These are phyloP conservation scores for Nepenthes mirabilis DNA, from an alignment of 148 eudicot genomes.

Conservation along the genomic window DNA sequence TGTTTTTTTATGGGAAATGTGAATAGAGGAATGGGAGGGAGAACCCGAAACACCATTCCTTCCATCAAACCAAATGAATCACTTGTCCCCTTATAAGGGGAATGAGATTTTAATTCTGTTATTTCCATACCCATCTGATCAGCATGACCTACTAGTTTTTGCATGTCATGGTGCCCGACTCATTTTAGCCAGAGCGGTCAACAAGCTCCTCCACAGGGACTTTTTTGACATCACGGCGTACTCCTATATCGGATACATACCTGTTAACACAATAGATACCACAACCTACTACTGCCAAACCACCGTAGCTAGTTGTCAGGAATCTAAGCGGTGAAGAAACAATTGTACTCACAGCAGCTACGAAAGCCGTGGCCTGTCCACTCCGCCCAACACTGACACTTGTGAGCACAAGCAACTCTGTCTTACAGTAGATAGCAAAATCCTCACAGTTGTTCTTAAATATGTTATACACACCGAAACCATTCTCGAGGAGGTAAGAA, in stretches of 20 bases:
- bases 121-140: neutral
- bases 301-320: slow-evolving; percentile 47
- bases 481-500: slow-evolving; percentile 54
- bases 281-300: slow-evolving; percentile 48
- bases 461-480: slow-evolving; percentile 75
- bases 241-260: slow-evolving; percentile 58
- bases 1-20: no score
- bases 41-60: no score
- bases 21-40: no score
- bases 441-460: slow-evolving; percentile 96
- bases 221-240: slow-evolving; percentile 72
- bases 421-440: slow-evolving; percentile 82
- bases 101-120: no score
- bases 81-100: no score
- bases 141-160: neutral
- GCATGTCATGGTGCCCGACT: slow-evolving; percentile 2
- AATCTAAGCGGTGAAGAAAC: slow-evolving; percentile 67
- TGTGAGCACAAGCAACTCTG: slow-evolving; percentile 59
- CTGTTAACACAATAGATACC: slow-evolving; percentile 70
- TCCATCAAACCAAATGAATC: no score
- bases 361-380: slow-evolving; percentile 66
- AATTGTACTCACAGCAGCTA: slow-evolving; percentile 54
- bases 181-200: slow-evolving; percentile 7
- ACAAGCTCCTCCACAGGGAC: slow-evolving; percentile 71
- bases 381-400: slow-evolving; percentile 66